Percentiles rank a stretch among this genome's conserved stretches.
Conservation (phyloP, 805 yeast genomes). For the Sporopachydermia lactativora region DNA sequence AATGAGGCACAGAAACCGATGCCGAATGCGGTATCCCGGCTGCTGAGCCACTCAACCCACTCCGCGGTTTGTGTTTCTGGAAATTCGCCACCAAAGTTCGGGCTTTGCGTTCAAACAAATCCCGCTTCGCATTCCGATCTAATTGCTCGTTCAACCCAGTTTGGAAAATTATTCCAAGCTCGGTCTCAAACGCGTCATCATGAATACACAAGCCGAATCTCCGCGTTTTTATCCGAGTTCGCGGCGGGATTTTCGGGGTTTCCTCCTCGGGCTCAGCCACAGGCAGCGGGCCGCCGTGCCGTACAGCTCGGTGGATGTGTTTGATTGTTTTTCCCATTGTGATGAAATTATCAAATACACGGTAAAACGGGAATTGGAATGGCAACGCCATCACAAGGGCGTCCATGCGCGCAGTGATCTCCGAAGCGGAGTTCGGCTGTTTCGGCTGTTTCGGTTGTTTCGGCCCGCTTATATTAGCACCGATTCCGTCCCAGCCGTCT, state of each 20-base stretch:
- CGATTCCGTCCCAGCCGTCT: conserved; percentile 1
- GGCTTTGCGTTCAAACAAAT: conserved; percentile 24
- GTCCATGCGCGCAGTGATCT: background rate
- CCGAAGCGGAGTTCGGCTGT: background rate
- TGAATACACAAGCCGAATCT: conserved; percentile 54
- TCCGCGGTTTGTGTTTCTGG: background rate
- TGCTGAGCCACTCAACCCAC: no score
- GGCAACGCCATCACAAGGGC: conserved; percentile 31
- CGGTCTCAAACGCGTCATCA: conserved; percentile 82
- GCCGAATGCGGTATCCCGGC: background rate
- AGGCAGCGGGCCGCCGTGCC: background rate
- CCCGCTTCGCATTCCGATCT: conserved; percentile 37
- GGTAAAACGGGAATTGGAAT: conserved; percentile 57
- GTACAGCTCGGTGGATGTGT: conserved; percentile 23
- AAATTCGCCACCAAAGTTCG: conserved; percentile 9
- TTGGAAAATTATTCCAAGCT: conserved; percentile 48
- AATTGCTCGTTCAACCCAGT: conserved; percentile 56
- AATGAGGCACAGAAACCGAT: background rate
- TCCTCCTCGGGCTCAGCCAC: background rate
- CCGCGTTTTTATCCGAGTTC: conserved; percentile 37
- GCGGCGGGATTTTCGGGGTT: conserved; percentile 33
- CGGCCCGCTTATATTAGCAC: no score
- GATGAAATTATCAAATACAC: conserved; percentile 66
- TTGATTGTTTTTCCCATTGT: conserved; percentile 51
- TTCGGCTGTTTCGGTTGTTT: background rate